Conservation (phyloP, 2,329 filamentous ascomycete genomes). For the Beauveria asiatica region DNA sequence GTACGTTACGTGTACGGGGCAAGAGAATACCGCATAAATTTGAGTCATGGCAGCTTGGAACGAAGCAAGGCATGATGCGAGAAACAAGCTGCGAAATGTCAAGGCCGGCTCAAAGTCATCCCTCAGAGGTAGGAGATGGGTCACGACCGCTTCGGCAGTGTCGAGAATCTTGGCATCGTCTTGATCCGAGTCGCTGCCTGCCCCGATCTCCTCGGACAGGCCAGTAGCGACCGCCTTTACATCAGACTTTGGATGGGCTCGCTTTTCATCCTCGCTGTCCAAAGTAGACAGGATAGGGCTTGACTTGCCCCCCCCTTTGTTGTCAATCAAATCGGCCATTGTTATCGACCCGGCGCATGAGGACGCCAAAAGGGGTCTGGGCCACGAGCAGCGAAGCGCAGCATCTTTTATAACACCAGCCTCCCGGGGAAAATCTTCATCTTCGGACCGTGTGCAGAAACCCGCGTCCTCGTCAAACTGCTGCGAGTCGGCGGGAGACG, state of each 20-base stretch:
- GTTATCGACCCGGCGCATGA: too few relatives aligned
- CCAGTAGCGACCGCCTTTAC: not conserved
- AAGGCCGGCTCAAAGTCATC: conserved; percentile 44
- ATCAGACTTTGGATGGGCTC: not conserved
- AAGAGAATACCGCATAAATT: conserved; percentile 39
- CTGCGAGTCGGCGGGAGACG: too few relatives aligned
- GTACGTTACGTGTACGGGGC: not conserved
- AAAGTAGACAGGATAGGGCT: too few relatives aligned
- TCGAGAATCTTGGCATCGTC: conserved; percentile 31
- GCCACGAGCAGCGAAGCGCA: too few relatives aligned
- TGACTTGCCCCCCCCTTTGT: too few relatives aligned
- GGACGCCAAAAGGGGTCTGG: too few relatives aligned
- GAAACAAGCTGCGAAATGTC: conserved; percentile 43
- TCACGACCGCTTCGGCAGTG: conserved; percentile 42
- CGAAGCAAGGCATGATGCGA: conserved; percentile 39
- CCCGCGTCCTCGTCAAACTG: too few relatives aligned
- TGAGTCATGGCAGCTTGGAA: conserved; percentile 49
- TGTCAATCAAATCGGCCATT: too few relatives aligned
- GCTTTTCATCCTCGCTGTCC: not conserved
- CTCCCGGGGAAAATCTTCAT: too few relatives aligned
- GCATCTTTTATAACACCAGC: too few relatives aligned
- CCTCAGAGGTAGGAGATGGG: conserved; percentile 39
- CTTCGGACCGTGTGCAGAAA: too few relatives aligned
- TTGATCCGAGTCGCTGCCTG: conserved; percentile 19
- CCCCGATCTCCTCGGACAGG: not conserved